Percentiles rank a stretch among this genome's conserved stretches.
These are phyloP conservation scores for Colletotrichum musicola DNA, from an alignment of 2,329 filamentous ascomycete genomes.

Conservation along the genomic window DNA sequence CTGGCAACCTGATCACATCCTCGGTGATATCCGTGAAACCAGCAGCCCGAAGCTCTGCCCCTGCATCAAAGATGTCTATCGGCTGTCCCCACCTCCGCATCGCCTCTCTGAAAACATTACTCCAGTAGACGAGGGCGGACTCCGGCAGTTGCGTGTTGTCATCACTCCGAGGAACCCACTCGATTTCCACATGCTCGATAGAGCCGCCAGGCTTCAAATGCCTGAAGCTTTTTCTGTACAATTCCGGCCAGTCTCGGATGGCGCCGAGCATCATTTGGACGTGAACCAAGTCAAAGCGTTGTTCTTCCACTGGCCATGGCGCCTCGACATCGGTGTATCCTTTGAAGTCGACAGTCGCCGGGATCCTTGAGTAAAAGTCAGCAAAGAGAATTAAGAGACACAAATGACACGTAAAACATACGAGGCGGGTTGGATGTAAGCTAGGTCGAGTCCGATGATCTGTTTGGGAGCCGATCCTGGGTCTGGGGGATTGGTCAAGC, in stretches of 20 bases:
- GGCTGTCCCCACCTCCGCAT: constrained; percentile 75
- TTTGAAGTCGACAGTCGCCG: constrained; percentile 75
- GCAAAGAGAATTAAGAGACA: not conserved
- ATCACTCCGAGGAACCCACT: constrained; percentile 81
- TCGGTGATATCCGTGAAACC: constrained; percentile 87
- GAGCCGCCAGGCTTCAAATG: constrained; percentile 84
- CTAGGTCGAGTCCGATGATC: constrained; percentile 55
- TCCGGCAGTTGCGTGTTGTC: constrained; percentile 70
- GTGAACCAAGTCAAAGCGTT: constrained; percentile 85
- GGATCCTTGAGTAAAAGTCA: constrained; percentile 68
- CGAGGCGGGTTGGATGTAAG: constrained; percentile 57
- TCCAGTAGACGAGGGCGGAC: constrained; percentile 77
- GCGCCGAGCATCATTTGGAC: constrained; percentile 84
- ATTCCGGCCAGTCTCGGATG: constrained; percentile 78
- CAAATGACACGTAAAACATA: constrained; percentile 43
- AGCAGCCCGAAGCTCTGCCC: constrained; percentile 71
- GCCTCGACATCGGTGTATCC: constrained; percentile 81
- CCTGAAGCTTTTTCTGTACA: constrained; percentile 72
- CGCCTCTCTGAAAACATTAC: constrained; percentile 73
- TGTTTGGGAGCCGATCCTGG: constrained; percentile 25
- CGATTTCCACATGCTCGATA: constrained; percentile 91
- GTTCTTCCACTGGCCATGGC: constrained; percentile 67
- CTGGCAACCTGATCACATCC: constrained; percentile 75
- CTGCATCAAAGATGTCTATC: constrained; percentile 66
- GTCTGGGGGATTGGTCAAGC: constrained; percentile 38